Base-by-base conservation (phyloP, 2,329 filamentous ascomycete species). In the Elsinoe batatas region DNA sequence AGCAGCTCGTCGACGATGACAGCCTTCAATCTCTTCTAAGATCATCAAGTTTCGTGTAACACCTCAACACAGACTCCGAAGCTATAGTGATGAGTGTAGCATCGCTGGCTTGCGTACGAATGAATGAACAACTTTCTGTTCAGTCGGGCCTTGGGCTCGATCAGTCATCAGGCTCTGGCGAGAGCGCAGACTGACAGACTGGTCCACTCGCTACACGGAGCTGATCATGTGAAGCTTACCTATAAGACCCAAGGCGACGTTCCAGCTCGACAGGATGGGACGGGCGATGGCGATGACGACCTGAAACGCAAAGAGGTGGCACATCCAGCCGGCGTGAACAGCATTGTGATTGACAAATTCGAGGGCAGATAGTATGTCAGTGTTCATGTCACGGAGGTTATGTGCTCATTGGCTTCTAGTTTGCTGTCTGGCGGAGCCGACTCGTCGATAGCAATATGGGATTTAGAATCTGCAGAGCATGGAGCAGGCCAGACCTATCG, bases 341-440 rank as follows among this genome's bases (percentile, higher is more conserved):
- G 85, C 37, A 73, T 96, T 38, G 83, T 86, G 0, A 78, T 95
- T 37, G 91, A 96, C 64, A 81, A 83, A 50, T 89, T 93, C 64
- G 87, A 93, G 60, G 88, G 87, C 2, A 77, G 83, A 65, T 83
- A 87, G 83, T 85, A 71, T 68, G 76, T 13, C 11, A 7, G 26
- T 3, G 40, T 47, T 30, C 7, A 13, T 8, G 3, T 22, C 7
- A n/a, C 15, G 3, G 5, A 30, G 6, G 15, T 6, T 15, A 3
- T 15, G 11, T 15, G 11, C 44, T 53, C 18, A 51, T 32, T 26
- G 12, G 13, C 15, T 50, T 56, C 18, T 63, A 86, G 87, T 61
- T 77, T 96, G 59, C 71, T 95, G 1, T 95, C 91, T 0, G 91
- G 88, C 3, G 90, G 91, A 30, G 85, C 88, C 3, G 89, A 95